A percentile compares a stretch with the other conserved stretches of the same genome.
Conservation (phyloP, 2,329 filamentous ascomycete species). For the Penicillium decumbens region DNA sequence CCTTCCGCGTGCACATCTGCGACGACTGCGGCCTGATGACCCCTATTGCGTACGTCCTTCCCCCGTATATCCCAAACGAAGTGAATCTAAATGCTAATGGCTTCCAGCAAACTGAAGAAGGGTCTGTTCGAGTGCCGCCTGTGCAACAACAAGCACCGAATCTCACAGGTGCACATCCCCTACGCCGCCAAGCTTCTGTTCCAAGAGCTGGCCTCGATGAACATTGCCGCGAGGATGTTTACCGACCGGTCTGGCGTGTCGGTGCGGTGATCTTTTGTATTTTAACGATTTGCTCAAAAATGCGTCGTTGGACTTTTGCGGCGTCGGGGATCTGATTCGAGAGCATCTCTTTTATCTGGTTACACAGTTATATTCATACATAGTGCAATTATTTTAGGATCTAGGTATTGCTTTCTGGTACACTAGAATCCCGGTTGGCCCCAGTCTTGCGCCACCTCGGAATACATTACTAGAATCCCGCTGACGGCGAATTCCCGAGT, state of each 20-base stretch:
- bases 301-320: constrained; percentile 19
- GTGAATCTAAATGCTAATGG: constrained; percentile 8
- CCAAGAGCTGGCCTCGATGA: constrained; percentile 97
- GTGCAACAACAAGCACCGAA: constrained; percentile 98
- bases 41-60: constrained; percentile 86
- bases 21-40: constrained; percentile 99
- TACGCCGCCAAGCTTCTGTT: constrained; percentile 97
- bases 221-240: constrained; percentile 96
- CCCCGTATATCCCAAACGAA: not conserved
- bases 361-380: constrained; percentile 13
- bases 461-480: no score
- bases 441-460: no score
- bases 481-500: no score
- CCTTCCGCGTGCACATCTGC: constrained; percentile 96
- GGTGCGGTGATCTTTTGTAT: constrained; percentile 34
- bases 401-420: not conserved
- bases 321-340: constrained; percentile 19
- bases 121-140: constrained; percentile 94
- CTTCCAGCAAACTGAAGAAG: constrained; percentile 76
- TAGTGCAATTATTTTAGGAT: constrained; percentile 10
- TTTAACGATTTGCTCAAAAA: constrained; percentile 29
- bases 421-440: no score
- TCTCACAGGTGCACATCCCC: constrained; percentile 94
- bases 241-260: constrained; percentile 58
- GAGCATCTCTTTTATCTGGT: constrained; percentile 18